Base-by-base conservation (phyloP, 805 yeast genomes). In the Saccharomycopsis sp. region DNA sequence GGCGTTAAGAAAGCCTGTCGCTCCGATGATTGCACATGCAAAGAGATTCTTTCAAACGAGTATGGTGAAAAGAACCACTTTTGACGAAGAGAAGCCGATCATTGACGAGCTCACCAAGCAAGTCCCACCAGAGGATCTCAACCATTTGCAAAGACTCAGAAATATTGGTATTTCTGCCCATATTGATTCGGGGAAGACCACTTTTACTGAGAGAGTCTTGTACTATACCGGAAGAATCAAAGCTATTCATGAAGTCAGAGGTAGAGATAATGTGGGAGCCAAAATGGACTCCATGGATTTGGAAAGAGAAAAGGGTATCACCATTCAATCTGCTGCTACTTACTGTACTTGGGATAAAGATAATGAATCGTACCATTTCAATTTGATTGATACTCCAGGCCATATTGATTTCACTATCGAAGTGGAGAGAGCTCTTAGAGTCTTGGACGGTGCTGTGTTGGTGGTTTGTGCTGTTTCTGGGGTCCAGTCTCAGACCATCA, bases 261-360 rank as follows among this genome's bases (percentile, higher is more conserved):
- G 99, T 52, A 83, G 94, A 67, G 99, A 94, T 71, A 85, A 91
- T 64, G 98, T 94, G 59, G 99, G 99, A 61, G 99, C 99, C 57
- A 94, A 91, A 75, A 94, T 94, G 99, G 99, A 94, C 73, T 92
- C 91, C 61, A 94, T 94, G 99, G 99, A 94, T 66, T 79, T 94
- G 64, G 99, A 94, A 75, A 84, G 99, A 71, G 99, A 94, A 73
- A 94, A 94, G 71, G 99, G 99, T 73, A 94, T 94, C 68, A 94
- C 99, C 54, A 94, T 94, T 70, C 99, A 94, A 75, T 90, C 97
- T 61, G 99, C 99, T 62, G 99, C 99, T 40, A 94, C 99, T 1
- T 94, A 89, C 76, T 92, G 98, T 77, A 85, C 95, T 53, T 94
- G 99, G 99, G 85, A 85, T 59, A 89, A 88, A 69, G 85, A 81